Conservation (phyloP, 2,329 filamentous ascomycete genomes). For the Calonectria crousiana region DNA sequence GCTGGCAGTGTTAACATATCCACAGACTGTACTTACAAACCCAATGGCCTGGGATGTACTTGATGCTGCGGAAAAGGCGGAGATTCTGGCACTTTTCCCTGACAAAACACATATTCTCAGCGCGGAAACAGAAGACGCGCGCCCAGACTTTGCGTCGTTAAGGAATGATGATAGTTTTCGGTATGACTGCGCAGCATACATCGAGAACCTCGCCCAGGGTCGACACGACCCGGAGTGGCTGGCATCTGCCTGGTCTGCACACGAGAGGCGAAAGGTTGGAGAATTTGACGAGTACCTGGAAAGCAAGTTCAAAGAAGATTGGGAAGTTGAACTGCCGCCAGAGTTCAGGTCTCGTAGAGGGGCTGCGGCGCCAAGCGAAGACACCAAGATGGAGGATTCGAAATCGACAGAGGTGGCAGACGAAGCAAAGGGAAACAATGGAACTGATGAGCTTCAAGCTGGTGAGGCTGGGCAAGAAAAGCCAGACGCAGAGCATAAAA, state of each 20-base stretch:
- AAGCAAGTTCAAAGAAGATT: conserved; percentile 60
- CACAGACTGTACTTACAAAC: conserved; percentile 52
- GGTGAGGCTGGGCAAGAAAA: not conserved
- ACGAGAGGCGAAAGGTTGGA: conserved; percentile 60
- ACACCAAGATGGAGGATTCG: conserved; percentile 29
- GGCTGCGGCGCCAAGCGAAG: conserved; percentile 1
- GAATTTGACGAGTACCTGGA: conserved; percentile 63
- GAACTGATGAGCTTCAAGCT: conserved; percentile 13
- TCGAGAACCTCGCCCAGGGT: conserved; percentile 59
- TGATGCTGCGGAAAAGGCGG: conserved; percentile 47
- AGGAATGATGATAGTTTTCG: conserved; percentile 62
- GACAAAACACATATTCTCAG: conserved; percentile 53
- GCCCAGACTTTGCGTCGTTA: conserved; percentile 57
- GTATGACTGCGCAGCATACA: conserved; percentile 59
- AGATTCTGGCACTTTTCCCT: conserved; percentile 55
- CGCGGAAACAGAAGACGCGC: conserved; percentile 49
- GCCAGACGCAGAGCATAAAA: not conserved
- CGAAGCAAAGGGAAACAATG: not conserved
- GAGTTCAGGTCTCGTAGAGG: conserved; percentile 41
- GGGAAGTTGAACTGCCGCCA: conserved; percentile 57
- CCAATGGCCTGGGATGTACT: conserved; percentile 55
- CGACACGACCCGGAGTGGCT: conserved; percentile 67
- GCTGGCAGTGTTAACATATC: not conserved
- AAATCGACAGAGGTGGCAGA: not conserved
- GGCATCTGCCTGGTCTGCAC: conserved; percentile 63